These are phyloP conservation scores for Aspergillus quadrilineatus DNA, from an alignment of 2,329 filamentous ascomycete species.

Conservation along the genomic window DNA sequence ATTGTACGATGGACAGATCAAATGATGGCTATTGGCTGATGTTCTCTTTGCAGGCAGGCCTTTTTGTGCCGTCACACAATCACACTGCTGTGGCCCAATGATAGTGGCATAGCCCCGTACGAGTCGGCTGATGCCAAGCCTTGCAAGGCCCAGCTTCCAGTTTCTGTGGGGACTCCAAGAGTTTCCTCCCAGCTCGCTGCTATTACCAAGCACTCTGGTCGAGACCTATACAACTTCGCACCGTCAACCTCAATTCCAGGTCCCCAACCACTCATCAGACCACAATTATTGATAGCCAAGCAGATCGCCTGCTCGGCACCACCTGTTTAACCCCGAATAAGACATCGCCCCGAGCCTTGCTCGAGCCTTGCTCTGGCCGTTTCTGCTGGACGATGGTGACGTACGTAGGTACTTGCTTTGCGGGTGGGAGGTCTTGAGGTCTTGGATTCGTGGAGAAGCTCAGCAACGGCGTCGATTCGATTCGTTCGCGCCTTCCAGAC, in stretches of 20 bases:
- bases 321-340: background rate
- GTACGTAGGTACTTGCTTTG: background rate
- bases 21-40: background rate
- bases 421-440: no score
- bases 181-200: background rate
- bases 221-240: background rate
- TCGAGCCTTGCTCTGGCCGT: background rate
- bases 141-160: background rate
- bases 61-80: background rate
- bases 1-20: no score
- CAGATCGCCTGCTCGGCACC: slow-evolving; percentile 1
- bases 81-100: background rate
- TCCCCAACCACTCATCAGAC: slow-evolving; percentile 5
- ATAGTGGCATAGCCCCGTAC: background rate
- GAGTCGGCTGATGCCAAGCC: background rate
- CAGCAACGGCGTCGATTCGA: background rate
- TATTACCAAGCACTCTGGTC: slow-evolving; percentile 8
- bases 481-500: slow-evolving; percentile 8
- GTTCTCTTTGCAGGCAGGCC: no score
- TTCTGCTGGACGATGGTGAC: background rate
- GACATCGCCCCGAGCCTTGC: slow-evolving; percentile 1
- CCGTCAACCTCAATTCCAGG: background rate
- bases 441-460: background rate
- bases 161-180: background rate
- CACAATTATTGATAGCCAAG: slow-evolving; percentile 9